These are phyloP conservation scores for Aegilops sharonensis DNA, from an alignment of 176 grass and related monocot species.

Conservation along the genomic window DNA sequence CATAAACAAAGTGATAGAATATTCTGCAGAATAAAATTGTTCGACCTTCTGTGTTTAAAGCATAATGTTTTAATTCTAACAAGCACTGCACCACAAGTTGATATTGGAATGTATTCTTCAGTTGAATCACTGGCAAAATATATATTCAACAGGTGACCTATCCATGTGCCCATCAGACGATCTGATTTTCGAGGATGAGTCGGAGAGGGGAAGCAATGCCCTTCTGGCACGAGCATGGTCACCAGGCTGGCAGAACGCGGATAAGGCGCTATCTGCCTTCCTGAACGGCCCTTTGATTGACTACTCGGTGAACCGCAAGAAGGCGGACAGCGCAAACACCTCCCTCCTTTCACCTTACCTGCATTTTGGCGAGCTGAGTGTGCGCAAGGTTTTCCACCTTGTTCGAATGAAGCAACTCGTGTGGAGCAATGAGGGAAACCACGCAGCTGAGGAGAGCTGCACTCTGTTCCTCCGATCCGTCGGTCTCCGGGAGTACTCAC, in stretches of 20 bases:
- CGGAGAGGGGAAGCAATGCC: slow-evolving; percentile 86
- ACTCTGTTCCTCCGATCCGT: slow-evolving; percentile 78
- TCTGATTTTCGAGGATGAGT: slow-evolving; percentile 80
- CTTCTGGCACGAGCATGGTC: slow-evolving; percentile 94
- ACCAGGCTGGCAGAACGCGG: slow-evolving; percentile 92
- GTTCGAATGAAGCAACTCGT: slow-evolving; percentile 93
- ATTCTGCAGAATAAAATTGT: neutral
- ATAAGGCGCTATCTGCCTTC: slow-evolving; percentile 59
- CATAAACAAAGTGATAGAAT: neutral
- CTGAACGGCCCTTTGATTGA: slow-evolving; percentile 71
- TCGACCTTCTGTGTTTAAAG: neutral
- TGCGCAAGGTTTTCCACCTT: slow-evolving; percentile 95
- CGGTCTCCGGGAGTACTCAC: slow-evolving; percentile 87
- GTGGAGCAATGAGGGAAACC: slow-evolving; percentile 84
- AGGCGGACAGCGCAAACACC: slow-evolving; percentile 82
- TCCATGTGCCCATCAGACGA: slow-evolving; percentile 71
- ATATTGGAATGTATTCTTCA: neutral
- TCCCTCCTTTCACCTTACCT: slow-evolving; percentile 86
- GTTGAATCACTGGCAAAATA: neutral
- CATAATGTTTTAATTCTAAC: neutral
- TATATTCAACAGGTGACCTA: slow-evolving; percentile 55
- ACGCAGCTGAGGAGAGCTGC: slow-evolving; percentile 78
- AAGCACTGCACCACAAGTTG: neutral
- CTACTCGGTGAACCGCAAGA: slow-evolving; percentile 86
- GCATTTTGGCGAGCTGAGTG: slow-evolving; percentile 92